Evolutionary conservation across 805 yeast species (phyloP).

Genomic region (Candida glaebosa): DNA sequence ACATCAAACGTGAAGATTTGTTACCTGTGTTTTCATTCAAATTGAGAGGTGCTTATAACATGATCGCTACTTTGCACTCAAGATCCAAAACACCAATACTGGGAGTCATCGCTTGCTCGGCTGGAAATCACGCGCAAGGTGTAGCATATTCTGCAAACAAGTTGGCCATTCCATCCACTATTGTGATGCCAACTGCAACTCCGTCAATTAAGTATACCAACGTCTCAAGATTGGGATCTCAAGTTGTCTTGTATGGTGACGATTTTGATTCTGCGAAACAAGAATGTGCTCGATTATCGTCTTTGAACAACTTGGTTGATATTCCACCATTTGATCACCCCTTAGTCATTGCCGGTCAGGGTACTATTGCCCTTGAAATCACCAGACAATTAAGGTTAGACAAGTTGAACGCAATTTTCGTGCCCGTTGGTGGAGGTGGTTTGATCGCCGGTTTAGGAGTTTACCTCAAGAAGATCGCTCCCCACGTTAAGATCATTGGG

Average conservation of each 20-base stretch:
- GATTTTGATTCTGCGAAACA: constrained; percentile 94
- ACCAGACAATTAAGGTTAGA: constrained; percentile 79
- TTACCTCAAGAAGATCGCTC: constrained; percentile 90
- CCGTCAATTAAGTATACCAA: constrained; percentile 92
- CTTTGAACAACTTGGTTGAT: constrained; percentile 71
- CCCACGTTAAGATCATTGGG: constrained; percentile 94
- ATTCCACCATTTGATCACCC: constrained; percentile 99
- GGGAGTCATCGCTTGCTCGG: constrained; percentile 97
- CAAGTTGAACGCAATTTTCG: constrained; percentile 80
- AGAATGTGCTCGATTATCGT: constrained; percentile 74
- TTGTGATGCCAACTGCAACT: constrained; percentile 97
- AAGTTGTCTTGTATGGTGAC: constrained; percentile 89
- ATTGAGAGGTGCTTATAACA: constrained; percentile 95
- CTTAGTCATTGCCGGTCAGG: constrained; percentile 97
- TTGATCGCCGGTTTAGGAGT: constrained; percentile 86
- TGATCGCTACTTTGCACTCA: constrained; percentile 84
- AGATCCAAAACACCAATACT: constrained; percentile 52
- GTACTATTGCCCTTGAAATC: constrained; percentile 92
- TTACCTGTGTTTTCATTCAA: constrained; percentile 95
- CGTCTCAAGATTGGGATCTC: constrained; percentile 89
- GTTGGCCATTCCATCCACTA: constrained; percentile 87
- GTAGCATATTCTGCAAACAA: constrained; percentile 90
- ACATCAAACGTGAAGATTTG: constrained; percentile 86
- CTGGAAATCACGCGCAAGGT: constrained; percentile 99
- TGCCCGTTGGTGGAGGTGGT: constrained; percentile 98